Percentiles rank a stretch among this genome's conserved stretches.
Conservation (phyloP, 106 monocot species). For the Platanthera zijinensis region DNA sequence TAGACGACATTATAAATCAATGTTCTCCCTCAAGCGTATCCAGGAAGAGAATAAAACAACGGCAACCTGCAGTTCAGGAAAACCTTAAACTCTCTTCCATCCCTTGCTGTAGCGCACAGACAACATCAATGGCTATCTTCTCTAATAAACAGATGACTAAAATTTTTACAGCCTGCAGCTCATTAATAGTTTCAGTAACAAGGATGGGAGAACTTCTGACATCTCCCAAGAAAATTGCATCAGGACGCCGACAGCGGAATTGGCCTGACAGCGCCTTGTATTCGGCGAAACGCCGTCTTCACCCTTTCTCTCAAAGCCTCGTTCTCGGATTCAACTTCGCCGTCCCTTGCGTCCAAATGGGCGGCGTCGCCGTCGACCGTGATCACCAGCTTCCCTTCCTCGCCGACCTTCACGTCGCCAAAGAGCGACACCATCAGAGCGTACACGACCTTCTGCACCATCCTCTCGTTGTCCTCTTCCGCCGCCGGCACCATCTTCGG, state of each 20-base stretch:
- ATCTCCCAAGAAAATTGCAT: neutral
- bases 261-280: constrained; percentile 67
- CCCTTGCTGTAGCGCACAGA: too few relatives aligned
- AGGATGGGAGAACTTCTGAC: too few relatives aligned
- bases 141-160: too few relatives aligned
- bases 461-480: constrained; percentile 71
- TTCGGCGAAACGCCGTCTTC: constrained; percentile 61
- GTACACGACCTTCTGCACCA: constrained; percentile 60
- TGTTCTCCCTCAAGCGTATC: too few relatives aligned
- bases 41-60: too few relatives aligned
- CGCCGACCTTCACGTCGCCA: constrained; percentile 85
- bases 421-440: constrained; percentile 69
- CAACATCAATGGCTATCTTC: too few relatives aligned
- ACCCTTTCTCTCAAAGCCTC: constrained; percentile 72
- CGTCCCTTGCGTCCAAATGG: constrained; percentile 45
- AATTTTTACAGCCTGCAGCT: too few relatives aligned
- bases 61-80: too few relatives aligned
- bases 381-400: constrained; percentile 69
- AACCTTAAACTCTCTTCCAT: too few relatives aligned
- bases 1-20: too few relatives aligned
- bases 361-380: constrained; percentile 83
- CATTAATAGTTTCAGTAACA: too few relatives aligned
- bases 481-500: constrained; percentile 53
- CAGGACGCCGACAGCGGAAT: constrained; percentile 51
- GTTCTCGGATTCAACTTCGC: constrained; percentile 79